phyloP scores from a whole-genome alignment of 768 basidiomycete genomes.

The Phaeotremella fagi region DNA sequence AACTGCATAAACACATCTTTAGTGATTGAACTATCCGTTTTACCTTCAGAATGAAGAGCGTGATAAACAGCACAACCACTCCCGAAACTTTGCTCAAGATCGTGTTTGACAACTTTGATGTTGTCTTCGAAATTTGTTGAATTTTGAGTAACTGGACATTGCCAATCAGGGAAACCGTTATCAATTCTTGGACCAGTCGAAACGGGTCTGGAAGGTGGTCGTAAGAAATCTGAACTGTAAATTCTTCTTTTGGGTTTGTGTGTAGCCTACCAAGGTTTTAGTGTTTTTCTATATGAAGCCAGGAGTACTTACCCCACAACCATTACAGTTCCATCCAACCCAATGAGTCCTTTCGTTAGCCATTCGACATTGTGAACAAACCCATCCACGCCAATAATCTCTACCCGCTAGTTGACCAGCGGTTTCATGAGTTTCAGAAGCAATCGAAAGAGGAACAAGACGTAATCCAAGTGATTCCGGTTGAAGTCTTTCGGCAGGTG shows the following conservation, averaged over 20 bases:
- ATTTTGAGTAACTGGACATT: conserved; percentile 4
- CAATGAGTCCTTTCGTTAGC: conserved; percentile 37
- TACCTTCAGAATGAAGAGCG: conserved; percentile 19
- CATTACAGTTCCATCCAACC: conserved; percentile 43
- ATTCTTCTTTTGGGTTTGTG: conserved; percentile 10
- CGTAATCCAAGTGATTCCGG: conserved; percentile 27
- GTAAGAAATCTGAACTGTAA: conserved; percentile 15
- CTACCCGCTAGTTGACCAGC: conserved; percentile 16
- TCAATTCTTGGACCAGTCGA: conserved; percentile 27
- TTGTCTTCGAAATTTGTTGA: conserved; percentile 21
- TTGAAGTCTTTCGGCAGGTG: conserved; percentile 7
- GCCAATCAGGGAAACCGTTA: conserved; percentile 19
- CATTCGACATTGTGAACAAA: conserved; percentile 32
- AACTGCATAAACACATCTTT: conserved; percentile 4
- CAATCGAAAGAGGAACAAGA: conserved; percentile 22
- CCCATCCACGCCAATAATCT: conserved; percentile 41
- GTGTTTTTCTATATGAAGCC: background rate
- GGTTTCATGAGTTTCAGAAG: background rate
- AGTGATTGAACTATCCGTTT: background rate
- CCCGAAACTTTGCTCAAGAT: conserved; percentile 10
- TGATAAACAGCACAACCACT: conserved; percentile 23
- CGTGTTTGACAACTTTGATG: conserved; percentile 33
- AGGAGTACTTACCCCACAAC: conserved; percentile 26
- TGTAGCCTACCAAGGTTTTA: conserved; percentile 1
- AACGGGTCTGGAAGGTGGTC: conserved; percentile 16